Evolutionary conservation across 1,139 yeast species (phyloP).

Genomic region (Yamadazyma triangularis): DNA sequence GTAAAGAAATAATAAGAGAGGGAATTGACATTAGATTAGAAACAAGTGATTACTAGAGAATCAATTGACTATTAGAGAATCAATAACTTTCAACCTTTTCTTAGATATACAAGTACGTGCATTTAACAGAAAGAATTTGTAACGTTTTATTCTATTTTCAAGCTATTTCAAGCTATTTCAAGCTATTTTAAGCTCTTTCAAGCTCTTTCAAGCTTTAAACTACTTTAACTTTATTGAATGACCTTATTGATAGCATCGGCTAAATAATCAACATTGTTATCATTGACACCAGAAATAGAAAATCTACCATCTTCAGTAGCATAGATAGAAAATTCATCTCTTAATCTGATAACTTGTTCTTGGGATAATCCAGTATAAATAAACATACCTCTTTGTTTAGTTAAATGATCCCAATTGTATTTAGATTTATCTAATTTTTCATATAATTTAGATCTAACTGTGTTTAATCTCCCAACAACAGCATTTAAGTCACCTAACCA

Average conservation of each 20-base stretch:
- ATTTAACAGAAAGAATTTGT: too few relatives aligned
- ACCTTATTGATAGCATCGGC: slow-evolving; percentile 72
- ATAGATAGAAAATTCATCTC: slow-evolving; percentile 72
- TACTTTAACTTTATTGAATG: too few relatives aligned
- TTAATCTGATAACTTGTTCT: slow-evolving; percentile 66
- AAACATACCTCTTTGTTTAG: slow-evolving; percentile 94
- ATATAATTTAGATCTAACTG: slow-evolving; percentile 65
- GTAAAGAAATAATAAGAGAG: too few relatives aligned
- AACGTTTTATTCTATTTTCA: too few relatives aligned
- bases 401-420: slow-evolving; percentile 82
- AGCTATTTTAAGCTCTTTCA: too few relatives aligned
- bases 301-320: slow-evolving; percentile 88
- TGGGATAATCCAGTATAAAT: slow-evolving; percentile 79
- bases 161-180: too few relatives aligned
- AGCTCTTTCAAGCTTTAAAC: too few relatives aligned
- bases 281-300: slow-evolving; percentile 86
- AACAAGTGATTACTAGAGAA: too few relatives aligned
- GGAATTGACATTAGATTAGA: too few relatives aligned
- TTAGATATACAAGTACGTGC: too few relatives aligned
- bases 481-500: slow-evolving; percentile 77
- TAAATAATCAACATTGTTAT: slow-evolving; percentile 72
- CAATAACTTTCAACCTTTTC: too few relatives aligned
- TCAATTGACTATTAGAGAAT: too few relatives aligned
- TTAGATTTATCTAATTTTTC: slow-evolving; percentile 50
- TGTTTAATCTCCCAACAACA: slow-evolving; percentile 75